Evolutionary conservation across 352 stramenopile genomes (phyloP).

Genomic region (Globisporangium carolinianum): DNA sequence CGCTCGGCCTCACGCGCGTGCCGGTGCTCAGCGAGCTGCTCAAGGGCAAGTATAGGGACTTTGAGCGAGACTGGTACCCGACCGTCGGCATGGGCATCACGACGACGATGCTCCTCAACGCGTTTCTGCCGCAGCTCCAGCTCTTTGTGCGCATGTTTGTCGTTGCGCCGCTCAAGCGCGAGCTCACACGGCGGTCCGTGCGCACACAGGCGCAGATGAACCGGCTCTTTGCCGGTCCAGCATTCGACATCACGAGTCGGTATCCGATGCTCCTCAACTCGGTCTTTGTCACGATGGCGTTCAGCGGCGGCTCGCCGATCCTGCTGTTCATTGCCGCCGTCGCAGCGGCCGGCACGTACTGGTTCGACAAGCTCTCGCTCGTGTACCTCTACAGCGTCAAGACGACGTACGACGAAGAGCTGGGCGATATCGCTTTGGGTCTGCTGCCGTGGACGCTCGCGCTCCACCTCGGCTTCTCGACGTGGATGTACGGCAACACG

Average conservation of each 20-base stretch:
- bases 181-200: conserved; percentile 26
- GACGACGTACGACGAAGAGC: conserved; percentile 72
- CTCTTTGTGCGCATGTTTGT: conserved; percentile 57
- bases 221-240: conserved; percentile 59
- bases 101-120: conserved; percentile 84
- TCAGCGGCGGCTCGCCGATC: conserved; percentile 70
- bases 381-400: conserved; percentile 72
- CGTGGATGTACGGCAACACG: conserved; percentile 82
- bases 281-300: conserved; percentile 79
- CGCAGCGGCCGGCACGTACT: conserved; percentile 54
- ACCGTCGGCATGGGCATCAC: conserved; percentile 84
- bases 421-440: conserved; percentile 48
- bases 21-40: conserved; percentile 55
- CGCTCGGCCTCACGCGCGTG: conserved; percentile 30
- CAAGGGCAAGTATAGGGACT: conserved; percentile 73
- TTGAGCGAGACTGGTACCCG: conserved; percentile 83
- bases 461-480: conserved; percentile 64
- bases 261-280: conserved; percentile 85
- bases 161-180: conserved; percentile 40
- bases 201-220: conserved; percentile 76
- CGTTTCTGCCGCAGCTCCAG: conserved; percentile 53
- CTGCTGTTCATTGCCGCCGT: conserved; percentile 72
- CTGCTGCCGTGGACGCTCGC: conserved; percentile 68
- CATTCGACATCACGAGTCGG: conserved; percentile 69
- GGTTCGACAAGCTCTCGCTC: conserved; percentile 79